Evolutionary conservation across 768 basidiomycete species (phyloP).

Genomic region (Hypholoma fasciculare): DNA sequence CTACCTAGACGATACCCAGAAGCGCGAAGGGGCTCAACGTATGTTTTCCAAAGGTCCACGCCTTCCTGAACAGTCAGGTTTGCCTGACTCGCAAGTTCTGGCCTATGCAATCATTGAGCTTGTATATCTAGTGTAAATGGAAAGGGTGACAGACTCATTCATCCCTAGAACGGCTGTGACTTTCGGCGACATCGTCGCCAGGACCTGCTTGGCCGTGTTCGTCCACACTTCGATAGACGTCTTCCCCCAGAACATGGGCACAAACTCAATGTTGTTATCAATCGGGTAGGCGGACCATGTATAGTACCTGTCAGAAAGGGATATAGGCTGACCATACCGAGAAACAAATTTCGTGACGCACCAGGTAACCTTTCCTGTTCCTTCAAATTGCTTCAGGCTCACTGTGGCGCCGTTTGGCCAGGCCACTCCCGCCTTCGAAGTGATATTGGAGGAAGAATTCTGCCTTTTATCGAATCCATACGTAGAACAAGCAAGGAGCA

Average conservation of each 20-base stretch:
- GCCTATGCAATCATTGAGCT: constrained; percentile 9
- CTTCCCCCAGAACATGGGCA: constrained; percentile 58
- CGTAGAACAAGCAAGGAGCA: background rate
- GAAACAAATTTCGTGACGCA: constrained; percentile 19
- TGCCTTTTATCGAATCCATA: background rate
- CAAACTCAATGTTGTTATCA: constrained; percentile 46
- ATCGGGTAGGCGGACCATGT: constrained; percentile 43
- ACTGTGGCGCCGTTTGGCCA: constrained; percentile 45
- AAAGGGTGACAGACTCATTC: constrained; percentile 44
- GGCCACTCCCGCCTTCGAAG: constrained; percentile 50
- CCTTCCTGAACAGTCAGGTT: constrained; percentile 49
- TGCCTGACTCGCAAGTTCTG: constrained; percentile 42
- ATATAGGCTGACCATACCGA: background rate
- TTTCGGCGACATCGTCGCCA: constrained; percentile 26
- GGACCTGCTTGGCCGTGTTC: constrained; percentile 39
- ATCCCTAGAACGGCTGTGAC: constrained; percentile 49
- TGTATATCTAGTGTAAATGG: background rate
- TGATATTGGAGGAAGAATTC: background rate
- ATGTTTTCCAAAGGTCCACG: constrained; percentile 49
- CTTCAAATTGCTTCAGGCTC: constrained; percentile 42
- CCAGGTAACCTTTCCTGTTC: constrained; percentile 52
- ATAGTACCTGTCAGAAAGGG: constrained; percentile 43
- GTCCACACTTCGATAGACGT: constrained; percentile 38
- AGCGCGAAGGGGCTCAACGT: constrained; percentile 49
- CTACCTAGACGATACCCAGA: constrained; percentile 50